These are phyloP conservation scores for Cladophialophora psammophila DNA, from an alignment of 2,329 filamentous ascomycete species.

Conservation along the genomic window DNA sequence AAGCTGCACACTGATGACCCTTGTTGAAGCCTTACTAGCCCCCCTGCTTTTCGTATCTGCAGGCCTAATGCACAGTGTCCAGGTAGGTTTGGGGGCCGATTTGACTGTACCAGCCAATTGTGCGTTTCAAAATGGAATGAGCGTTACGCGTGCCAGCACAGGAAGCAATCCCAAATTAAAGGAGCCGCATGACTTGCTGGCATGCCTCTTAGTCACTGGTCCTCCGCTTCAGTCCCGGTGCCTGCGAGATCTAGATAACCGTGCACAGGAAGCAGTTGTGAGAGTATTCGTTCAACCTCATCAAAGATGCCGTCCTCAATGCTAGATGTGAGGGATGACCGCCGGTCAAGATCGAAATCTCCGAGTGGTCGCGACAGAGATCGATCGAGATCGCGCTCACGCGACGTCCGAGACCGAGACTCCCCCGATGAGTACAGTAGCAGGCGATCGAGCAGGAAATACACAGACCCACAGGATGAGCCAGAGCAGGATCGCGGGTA, in stretches of 20 bases:
- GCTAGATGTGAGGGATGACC: conserved; percentile 37
- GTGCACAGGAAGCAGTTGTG: conserved; percentile 5
- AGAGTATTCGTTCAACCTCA: background rate
- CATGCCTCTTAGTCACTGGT: conserved; percentile 14
- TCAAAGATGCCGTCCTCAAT: conserved; percentile 33
- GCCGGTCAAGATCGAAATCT: conserved; percentile 55
- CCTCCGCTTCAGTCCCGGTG: conserved; percentile 9
- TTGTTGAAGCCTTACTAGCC: conserved; percentile 10
- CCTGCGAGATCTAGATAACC: background rate
- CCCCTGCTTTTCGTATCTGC: conserved; percentile 21
- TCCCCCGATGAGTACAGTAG: conserved; percentile 41
- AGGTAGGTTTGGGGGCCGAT: conserved; percentile 31
- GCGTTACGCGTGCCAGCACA: conserved; percentile 13
- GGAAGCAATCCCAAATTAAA: conserved; percentile 14
- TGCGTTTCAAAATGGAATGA: conserved; percentile 16
- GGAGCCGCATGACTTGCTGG: conserved; percentile 24
- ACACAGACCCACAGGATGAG: conserved; percentile 43
- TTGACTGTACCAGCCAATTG: conserved; percentile 24
- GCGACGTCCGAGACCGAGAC: conserved; percentile 48
- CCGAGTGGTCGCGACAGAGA: conserved; percentile 48
- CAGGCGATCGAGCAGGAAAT: conserved; percentile 37
- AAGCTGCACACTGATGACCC: conserved; percentile 8
- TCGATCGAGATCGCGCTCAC: conserved; percentile 53
- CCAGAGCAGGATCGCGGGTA: conserved; percentile 35
- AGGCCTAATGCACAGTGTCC: conserved; percentile 30